Evolutionary conservation across 148 eudicot species (phyloP), one percentile per base, ranked within the genome.

Genomic region (Silene uniflora): DNA sequence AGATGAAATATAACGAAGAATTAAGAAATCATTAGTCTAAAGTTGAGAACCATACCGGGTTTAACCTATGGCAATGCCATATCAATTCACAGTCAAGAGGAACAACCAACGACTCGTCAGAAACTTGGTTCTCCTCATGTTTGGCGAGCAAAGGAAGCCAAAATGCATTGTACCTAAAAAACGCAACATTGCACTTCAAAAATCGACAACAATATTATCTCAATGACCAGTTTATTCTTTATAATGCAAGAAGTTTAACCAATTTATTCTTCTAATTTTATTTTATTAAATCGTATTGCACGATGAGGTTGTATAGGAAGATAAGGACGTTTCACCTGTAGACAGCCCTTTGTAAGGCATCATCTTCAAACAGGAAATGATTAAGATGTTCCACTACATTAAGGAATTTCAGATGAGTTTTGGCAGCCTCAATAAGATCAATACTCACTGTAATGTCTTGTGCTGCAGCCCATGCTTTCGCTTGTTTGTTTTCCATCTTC

Each of bases 21-120:
- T 22, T 19, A 42, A 16, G 46, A 13, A 21, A 71, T 5, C 3
- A 23, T 23, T 0, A 25, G 10, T 27, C 19, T 71, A 16, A 14
- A 69, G 56, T 21, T 22, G 3, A 47, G n/a, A 69, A 69, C n/a
- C 87, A 54, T 89, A 90, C 97, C 62, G 95, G 98, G 78, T 91
- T 94, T 52, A 94, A 93, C 85, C 97, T 85, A 85, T 94, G 98
- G 81, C 96, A 94, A 49, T 94, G 98, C 98, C 98, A 94, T 77
- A 94, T 80, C 97, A 97, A 89, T 89, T 94, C 98, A 77, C 92
- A 91, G 67, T 94, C 98, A 79, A 94, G 90, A 60, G 98, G 98
- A 71, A 89, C 93, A 81, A 94, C 97, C 75, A 94, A 82, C 19
- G 97, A 89, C 61, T 84, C 96, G 71, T 90, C 81, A 10, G 73